phyloP scores from a whole-genome alignment of 352 stramenopile species.

The Pythium dissimile region DNA sequence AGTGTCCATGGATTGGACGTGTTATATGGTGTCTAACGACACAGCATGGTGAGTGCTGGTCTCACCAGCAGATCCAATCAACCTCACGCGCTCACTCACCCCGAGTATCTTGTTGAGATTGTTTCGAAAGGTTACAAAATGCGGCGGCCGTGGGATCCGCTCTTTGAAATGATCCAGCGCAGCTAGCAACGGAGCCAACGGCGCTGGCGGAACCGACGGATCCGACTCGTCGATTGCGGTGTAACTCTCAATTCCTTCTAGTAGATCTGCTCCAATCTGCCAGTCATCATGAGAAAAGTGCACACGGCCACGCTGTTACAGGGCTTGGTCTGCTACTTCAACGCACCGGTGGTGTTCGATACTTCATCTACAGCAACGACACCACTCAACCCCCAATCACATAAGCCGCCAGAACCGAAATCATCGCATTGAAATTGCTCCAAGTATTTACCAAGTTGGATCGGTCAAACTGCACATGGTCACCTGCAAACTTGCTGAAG shows the following conservation, averaged over 20 bases:
- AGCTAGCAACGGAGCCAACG: slow-evolving; percentile 44
- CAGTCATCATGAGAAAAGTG: too few species aligned
- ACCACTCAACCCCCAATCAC: not conserved
- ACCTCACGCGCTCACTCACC: slow-evolving; percentile 24
- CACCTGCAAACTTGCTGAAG: slow-evolving; percentile 56
- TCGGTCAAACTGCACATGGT: slow-evolving; percentile 46
- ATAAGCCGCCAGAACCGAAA: not conserved
- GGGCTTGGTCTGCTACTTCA: too few species aligned
- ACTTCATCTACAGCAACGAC: not conserved
- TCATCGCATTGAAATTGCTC: too few species aligned
- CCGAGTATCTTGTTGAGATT: slow-evolving; percentile 85
- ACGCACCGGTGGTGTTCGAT: slow-evolving; percentile 23
- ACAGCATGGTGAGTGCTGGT: not conserved
- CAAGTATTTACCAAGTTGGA: slow-evolving; percentile 48
- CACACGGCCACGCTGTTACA: too few species aligned
- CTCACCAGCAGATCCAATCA: not conserved
- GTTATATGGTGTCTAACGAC: slow-evolving; percentile 68
- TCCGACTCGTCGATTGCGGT: slow-evolving; percentile 49
- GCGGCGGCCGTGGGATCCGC: slow-evolving; percentile 17
- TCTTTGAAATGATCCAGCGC: slow-evolving; percentile 45
- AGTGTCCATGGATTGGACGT: slow-evolving; percentile 69
- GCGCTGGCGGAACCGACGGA: slow-evolving; percentile 36
- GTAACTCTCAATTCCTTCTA: slow-evolving; percentile 57
- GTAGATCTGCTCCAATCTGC: slow-evolving; percentile 51
- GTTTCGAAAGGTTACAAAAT: slow-evolving; percentile 76